Evolutionary conservation across 2,329 filamentous ascomycete species (phyloP).

Genomic region (Blumeriella jaapii): DNA sequence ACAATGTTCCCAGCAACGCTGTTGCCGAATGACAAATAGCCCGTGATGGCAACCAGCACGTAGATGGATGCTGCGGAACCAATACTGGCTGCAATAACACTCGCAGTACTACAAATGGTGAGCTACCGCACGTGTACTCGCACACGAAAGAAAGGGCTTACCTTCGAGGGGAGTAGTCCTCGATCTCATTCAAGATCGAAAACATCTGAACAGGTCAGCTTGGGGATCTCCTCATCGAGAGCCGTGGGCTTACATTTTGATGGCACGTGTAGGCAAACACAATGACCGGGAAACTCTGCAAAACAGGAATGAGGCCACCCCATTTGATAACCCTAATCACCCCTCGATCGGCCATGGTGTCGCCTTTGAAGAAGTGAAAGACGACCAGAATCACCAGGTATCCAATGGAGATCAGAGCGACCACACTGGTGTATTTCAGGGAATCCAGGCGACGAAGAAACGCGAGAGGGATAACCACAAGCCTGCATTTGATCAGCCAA

Average conservation of each 20-base stretch:
- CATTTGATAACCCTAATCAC: conserved; percentile 67
- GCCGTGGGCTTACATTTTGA: conserved; percentile 69
- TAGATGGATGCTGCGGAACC: conserved; percentile 82
- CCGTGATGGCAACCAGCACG: conserved; percentile 83
- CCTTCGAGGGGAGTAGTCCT: conserved; percentile 61
- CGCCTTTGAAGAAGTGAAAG: conserved; percentile 74
- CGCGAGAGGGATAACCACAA: conserved; percentile 86
- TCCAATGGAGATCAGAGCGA: conserved; percentile 84
- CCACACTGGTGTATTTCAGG: conserved; percentile 89
- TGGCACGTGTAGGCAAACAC: conserved; percentile 99
- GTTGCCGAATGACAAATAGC: conserved; percentile 91
- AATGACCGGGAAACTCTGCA: conserved; percentile 86
- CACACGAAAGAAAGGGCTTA: conserved; percentile 13
- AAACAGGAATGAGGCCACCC: conserved; percentile 64
- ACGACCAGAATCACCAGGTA: conserved; percentile 90
- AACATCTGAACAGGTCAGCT: conserved; percentile 62
- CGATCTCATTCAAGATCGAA: conserved; percentile 91
- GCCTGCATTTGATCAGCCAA: conserved; percentile 34
- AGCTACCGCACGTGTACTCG: conserved; percentile 3
- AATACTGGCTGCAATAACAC: conserved; percentile 73
- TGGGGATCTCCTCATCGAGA: no score
- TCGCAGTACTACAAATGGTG: conserved; percentile 46
- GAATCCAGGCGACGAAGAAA: conserved; percentile 88
- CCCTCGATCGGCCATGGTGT: conserved; percentile 62
- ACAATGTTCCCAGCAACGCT: conserved; percentile 87